Evolutionary conservation across 805 yeast species (phyloP).

Genomic region (Candida tammaniensis): DNA sequence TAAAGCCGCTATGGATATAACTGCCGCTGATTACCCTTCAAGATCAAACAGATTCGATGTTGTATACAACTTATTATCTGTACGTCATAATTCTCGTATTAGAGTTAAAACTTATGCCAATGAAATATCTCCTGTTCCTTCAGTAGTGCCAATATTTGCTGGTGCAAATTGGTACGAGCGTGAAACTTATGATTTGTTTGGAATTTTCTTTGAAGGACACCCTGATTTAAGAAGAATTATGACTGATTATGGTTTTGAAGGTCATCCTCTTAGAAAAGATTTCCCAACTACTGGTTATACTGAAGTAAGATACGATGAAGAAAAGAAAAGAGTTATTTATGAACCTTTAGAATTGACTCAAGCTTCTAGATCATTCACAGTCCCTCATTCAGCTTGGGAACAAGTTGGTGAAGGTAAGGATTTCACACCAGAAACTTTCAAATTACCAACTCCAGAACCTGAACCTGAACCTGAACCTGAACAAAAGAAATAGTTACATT

Average conservation of each 20-base stretch:
- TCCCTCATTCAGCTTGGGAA: slow-evolving; percentile 88
- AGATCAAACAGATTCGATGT: slow-evolving; percentile 84
- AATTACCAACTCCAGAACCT: slow-evolving; percentile 78
- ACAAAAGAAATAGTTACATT: slow-evolving; percentile 26
- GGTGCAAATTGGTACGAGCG: slow-evolving; percentile 92
- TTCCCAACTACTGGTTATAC: slow-evolving; percentile 93
- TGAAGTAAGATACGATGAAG: slow-evolving; percentile 87
- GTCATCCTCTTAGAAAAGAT: slow-evolving; percentile 87
- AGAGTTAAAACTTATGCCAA: slow-evolving; percentile 86
- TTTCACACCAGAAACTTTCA: slow-evolving; percentile 75
- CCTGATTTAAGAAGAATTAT: slow-evolving; percentile 86
- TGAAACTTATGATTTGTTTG: slow-evolving; percentile 85
- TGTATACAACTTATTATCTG: slow-evolving; percentile 77
- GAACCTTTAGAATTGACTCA: slow-evolving; percentile 90
- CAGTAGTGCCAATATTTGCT: slow-evolving; percentile 64
- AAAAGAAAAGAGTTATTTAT: slow-evolving; percentile 83
- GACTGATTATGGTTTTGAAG: slow-evolving; percentile 91
- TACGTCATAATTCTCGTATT: slow-evolving; percentile 81
- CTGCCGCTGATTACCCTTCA: slow-evolving; percentile 84
- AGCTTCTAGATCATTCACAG: slow-evolving; percentile 88
- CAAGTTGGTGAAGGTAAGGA: slow-evolving; percentile 87
- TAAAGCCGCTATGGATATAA: slow-evolving; percentile 74
- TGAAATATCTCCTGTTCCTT: slow-evolving; percentile 79
- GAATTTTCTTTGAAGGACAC: slow-evolving; percentile 83
- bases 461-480: slow-evolving; percentile 49